Percentiles rank a stretch among this genome's conserved stretches.
Conservation (phyloP, 495 filamentous ascomycete species). For the Amphirosellinia nigrospora region DNA sequence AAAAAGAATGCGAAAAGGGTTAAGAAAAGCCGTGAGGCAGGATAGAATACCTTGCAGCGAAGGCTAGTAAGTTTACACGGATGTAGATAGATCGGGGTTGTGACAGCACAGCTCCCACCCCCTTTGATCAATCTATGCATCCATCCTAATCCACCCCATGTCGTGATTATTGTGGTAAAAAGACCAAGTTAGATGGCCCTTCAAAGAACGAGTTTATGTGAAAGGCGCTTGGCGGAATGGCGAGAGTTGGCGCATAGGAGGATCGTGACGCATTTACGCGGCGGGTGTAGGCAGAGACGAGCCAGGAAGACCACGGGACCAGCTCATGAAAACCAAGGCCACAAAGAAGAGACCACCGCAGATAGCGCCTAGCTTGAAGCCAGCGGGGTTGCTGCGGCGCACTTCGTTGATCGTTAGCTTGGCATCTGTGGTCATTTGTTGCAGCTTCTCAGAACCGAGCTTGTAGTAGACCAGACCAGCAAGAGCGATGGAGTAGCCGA, state of each 20-base stretch:
- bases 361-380: conserved; percentile 75
- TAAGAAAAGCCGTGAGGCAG: conserved; percentile 11
- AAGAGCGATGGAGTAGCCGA: conserved; percentile 90
- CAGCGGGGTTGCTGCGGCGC: conserved; percentile 70
- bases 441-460: conserved; percentile 83
- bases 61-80: background rate
- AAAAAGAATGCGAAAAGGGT: background rate
- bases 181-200: conserved; percentile 11
- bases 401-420: conserved; percentile 81
- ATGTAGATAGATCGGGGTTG: conserved; percentile 9
- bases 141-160: background rate
- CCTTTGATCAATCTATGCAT: conserved; percentile 3
- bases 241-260: background rate
- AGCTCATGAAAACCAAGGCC: conserved; percentile 66
- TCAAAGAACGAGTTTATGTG: conserved; percentile 8
- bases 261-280: background rate
- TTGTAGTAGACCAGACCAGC: conserved; percentile 93
- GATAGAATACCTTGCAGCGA: conserved; percentile 2
- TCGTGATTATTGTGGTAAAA: background rate
- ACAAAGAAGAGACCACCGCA: conserved; percentile 58
- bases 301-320: conserved; percentile 37
- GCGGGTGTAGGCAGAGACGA: conserved; percentile 23
- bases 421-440: conserved; percentile 71
- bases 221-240: background rate
- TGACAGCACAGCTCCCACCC: conserved; percentile 19